Conservation (phyloP, 257 asterid species). For the Paulownia fortunei region DNA sequence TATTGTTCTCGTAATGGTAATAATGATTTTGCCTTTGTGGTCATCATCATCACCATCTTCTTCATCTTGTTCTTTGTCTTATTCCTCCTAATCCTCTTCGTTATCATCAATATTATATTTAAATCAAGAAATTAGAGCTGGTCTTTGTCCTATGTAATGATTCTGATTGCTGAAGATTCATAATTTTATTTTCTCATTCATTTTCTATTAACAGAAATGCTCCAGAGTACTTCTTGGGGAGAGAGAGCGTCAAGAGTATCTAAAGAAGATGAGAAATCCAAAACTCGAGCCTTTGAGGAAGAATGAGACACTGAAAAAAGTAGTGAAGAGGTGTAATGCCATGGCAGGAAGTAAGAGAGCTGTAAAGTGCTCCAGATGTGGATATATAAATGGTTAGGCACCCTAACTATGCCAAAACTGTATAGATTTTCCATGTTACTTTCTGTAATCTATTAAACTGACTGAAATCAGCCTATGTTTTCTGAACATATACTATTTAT, state of each 20-base stretch:
- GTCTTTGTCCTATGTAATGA: slow-evolving; percentile 2
- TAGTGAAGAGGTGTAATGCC: slow-evolving; percentile 70
- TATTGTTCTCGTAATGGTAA: neutral
- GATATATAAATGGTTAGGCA: slow-evolving; percentile 73
- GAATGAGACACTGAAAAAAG: slow-evolving; percentile 50
- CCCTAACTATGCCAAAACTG: slow-evolving; percentile 10
- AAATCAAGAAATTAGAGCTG: slow-evolving; percentile 15
- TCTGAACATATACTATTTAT: neutral
- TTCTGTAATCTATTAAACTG: slow-evolving; percentile 15
- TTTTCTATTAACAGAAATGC: slow-evolving; percentile 58
- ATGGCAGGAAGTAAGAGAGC: slow-evolving; percentile 55
- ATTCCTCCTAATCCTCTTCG: slow-evolving; percentile 16
- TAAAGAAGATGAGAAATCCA: slow-evolving; percentile 79
- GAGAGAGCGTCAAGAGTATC: slow-evolving; percentile 47
- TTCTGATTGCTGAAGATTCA: slow-evolving; percentile 24
- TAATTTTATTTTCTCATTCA: slow-evolving; percentile 18
- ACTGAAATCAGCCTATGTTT: neutral
- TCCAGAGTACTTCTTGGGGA: slow-evolving; percentile 75
- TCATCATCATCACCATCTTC: neutral
- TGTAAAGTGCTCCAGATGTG: slow-evolving; percentile 70
- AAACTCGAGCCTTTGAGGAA: slow-evolving; percentile 67
- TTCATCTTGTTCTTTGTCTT: slow-evolving; percentile 1
- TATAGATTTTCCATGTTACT: neutral
- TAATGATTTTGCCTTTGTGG: slow-evolving; percentile 1
- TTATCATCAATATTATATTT: neutral